Evolutionary conservation across 306 rosid species (phyloP).

Genomic region (Vigna nakashimae): DNA sequence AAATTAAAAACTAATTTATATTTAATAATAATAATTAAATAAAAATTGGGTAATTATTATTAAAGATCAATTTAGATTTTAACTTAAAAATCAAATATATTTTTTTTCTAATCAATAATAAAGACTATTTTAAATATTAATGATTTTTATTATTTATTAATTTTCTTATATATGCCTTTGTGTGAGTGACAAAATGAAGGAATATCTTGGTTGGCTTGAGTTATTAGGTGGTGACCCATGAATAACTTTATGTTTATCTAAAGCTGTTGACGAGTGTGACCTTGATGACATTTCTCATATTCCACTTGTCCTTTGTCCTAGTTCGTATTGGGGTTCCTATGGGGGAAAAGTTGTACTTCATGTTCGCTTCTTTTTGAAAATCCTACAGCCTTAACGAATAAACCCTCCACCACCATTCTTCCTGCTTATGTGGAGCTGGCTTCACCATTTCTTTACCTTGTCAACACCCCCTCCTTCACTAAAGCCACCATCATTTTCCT

Average conservation of each 20-base stretch:
- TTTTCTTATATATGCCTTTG: no score
- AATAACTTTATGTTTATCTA: not conserved
- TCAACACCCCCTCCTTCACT: slow-evolving; percentile 34
- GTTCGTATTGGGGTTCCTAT: slow-evolving; percentile 48
- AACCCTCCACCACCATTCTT: slow-evolving; percentile 51
- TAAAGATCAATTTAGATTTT: no score
- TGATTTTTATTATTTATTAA: no score
- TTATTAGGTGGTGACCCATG: not conserved
- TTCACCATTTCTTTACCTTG: slow-evolving; percentile 40
- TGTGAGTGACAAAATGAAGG: slow-evolving; percentile 36
- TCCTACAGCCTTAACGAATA: slow-evolving; percentile 46
- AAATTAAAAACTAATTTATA: no score
- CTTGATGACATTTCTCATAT: slow-evolving; percentile 50
- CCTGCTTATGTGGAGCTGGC: slow-evolving; percentile 58
- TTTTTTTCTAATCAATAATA: no score
- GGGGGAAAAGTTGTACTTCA: slow-evolving; percentile 45
- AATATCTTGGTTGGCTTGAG: slow-evolving; percentile 44
- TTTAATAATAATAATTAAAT: no score
- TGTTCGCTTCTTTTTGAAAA: slow-evolving; percentile 52
- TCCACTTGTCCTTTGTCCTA: slow-evolving; percentile 43
- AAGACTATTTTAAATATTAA: no score
- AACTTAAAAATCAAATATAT: no score
- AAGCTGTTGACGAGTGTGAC: slow-evolving; percentile 13
- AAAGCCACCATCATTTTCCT: not conserved
- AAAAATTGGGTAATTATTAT: no score